Percentiles rank a stretch among this genome's conserved stretches.
phyloP scores from a whole-genome alignment of 2,329 filamentous ascomycete species.

The Teratosphaeria zuluensis region DNA sequence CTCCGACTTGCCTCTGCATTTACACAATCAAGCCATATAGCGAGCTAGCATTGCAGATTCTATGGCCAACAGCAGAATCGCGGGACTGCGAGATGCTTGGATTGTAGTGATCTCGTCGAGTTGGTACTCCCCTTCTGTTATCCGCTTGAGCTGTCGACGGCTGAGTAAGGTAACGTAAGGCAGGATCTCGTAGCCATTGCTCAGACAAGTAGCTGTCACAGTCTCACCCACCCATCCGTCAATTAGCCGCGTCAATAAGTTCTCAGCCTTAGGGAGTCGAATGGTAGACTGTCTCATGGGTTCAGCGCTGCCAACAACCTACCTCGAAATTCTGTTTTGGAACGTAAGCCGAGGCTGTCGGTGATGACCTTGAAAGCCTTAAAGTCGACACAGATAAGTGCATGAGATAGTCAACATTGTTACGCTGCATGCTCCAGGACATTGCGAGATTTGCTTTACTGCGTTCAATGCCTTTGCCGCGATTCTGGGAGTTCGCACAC shows the following conservation, averaged over 20 bases:
- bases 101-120: too few species aligned
- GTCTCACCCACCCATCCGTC: too few species aligned
- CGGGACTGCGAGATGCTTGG: too few species aligned
- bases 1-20: too few species aligned
- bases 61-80: too few species aligned
- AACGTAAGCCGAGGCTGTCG: background rate
- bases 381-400: background rate
- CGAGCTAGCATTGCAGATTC: background rate
- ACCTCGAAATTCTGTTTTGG: background rate
- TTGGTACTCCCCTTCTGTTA: too few species aligned
- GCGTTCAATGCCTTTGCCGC: constrained; percentile 3
- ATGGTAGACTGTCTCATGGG: background rate
- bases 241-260: too few species aligned
- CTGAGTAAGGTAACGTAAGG: too few species aligned
- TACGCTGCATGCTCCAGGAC: background rate
- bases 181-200: too few species aligned
- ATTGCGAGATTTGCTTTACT: background rate
- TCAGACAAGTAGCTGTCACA: too few species aligned
- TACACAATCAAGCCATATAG: too few species aligned
- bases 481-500: constrained; percentile 21
- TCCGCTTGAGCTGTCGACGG: too few species aligned
- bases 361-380: background rate
- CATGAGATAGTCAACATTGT: background rate
- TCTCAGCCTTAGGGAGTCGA: background rate
- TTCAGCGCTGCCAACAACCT: background rate